A percentile compares a stretch with the other conserved stretches of the same genome.
phyloP scores from a whole-genome alignment of 1,284 basidiomycete genomes.

The Ganoderma sinense region DNA sequence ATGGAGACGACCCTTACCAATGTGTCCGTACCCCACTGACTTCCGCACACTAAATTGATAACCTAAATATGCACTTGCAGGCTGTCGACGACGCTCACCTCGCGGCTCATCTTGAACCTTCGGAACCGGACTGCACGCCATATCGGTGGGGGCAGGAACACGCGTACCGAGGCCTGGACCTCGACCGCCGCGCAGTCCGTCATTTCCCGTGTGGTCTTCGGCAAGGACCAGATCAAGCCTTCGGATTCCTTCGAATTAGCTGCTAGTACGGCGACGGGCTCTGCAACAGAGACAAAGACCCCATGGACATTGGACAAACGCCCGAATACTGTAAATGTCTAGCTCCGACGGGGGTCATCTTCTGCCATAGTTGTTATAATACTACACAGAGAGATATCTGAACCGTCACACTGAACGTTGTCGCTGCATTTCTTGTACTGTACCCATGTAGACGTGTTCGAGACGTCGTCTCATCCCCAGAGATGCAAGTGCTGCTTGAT shows the following conservation, averaged over 20 bases:
- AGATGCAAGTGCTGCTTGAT: conserved; percentile 27
- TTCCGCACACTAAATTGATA: neutral
- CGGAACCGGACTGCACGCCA: conserved; percentile 16
- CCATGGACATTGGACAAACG: neutral
- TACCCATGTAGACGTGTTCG: neutral
- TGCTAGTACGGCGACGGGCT: neutral
- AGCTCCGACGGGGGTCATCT: neutral
- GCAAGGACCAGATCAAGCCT: neutral
- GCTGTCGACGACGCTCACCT: conserved; percentile 25
- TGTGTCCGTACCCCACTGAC: conserved; percentile 23
- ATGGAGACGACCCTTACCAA: conserved; percentile 32
- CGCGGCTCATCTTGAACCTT: conserved; percentile 28
- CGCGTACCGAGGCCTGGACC: neutral
- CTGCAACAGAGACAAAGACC: neutral
- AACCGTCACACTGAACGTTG: too few relatives aligned
- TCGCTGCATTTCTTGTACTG: neutral
- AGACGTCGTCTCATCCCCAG: conserved; percentile 32
- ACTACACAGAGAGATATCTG: neutral
- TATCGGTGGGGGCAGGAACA: neutral
- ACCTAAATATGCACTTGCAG: conserved; percentile 2
- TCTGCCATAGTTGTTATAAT: neutral
- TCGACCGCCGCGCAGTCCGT: neutral
- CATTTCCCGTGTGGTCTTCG: neutral
- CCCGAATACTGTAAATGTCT: neutral
- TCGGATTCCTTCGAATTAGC: neutral